phyloP scores from a whole-genome alignment of 768 basidiomycete species.

The Mycena amicta region DNA sequence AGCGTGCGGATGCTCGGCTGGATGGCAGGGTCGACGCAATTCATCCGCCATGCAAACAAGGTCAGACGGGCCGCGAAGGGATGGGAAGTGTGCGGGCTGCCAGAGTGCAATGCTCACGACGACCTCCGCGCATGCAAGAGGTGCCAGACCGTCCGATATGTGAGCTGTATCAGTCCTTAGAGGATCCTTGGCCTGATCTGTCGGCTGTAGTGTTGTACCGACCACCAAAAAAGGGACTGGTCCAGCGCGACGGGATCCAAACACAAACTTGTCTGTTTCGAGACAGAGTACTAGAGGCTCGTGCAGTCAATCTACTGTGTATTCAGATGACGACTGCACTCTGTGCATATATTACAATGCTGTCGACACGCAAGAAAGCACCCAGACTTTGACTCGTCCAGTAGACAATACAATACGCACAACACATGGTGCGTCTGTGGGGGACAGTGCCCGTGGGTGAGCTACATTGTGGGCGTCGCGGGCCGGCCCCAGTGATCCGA shows the following conservation, averaged over 20 bases:
- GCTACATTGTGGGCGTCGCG: too few relatives aligned
- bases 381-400: too few relatives aligned
- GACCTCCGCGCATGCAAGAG: slow-evolving; percentile 14
- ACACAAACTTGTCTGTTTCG: slow-evolving; percentile 11
- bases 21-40: background rate
- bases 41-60: background rate
- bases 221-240: slow-evolving; percentile 13
- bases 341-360: too few relatives aligned
- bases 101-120: slow-evolving; percentile 2
- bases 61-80: slow-evolving; percentile 10
- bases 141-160: slow-evolving; percentile 20
- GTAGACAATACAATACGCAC: too few relatives aligned
- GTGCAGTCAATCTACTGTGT: too few relatives aligned
- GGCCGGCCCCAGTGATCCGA: too few relatives aligned
- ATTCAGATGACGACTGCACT: too few relatives aligned
- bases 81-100: slow-evolving; percentile 19
- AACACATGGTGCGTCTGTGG: too few relatives aligned
- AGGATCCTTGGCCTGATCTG: background rate
- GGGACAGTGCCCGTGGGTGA: too few relatives aligned
- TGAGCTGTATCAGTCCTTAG: background rate
- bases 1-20: slow-evolving; percentile 9
- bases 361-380: too few relatives aligned
- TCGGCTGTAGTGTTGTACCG: slow-evolving; percentile 4
- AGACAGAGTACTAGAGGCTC: slow-evolving; percentile 18
- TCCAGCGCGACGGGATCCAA: background rate